Base-by-base conservation (phyloP, 257 asterid genomes). In the Salvia miltiorrhiza region DNA sequence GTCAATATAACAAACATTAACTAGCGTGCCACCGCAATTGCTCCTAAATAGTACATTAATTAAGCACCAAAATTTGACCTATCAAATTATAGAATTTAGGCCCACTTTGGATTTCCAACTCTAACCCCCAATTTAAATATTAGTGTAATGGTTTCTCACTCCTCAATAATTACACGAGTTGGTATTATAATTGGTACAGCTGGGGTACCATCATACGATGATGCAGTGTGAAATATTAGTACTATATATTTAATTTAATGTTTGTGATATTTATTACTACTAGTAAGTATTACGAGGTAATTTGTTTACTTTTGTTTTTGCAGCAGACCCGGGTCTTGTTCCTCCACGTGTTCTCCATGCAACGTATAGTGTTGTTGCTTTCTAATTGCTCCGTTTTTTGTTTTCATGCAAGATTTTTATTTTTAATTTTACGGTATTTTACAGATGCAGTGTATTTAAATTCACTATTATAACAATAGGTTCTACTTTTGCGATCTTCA, bases 261-360 rank as follows among this genome's bases (percentile, higher is more conserved):
- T 50, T 30, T 21, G 7, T 5, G 14, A 20, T 12, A 62, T 39
- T 62, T 12, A 61, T 20, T 39, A 61, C 12, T 8, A 13, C 7
- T 4, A 4, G 1, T 4, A 10, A 32, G 5, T 11, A 30, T 49
- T 33, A 71, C 57, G 76, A 71, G 64, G 64, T 70, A 50, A 20
- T 32, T 49, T 13, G 45, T 10, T 28, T 6, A 1, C 12, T n/a
- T 9, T 23, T 12, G 4, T 35, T n/a, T 9, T 5, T 5, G 26
- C 70, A 63, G 60, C 44, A 28, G 76, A 77, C 79, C 67, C 0
- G 79, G 83, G 79, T 75, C 77, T 69, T 75, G 79, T 69, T 69
- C 40, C 44, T 30, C 43, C 77, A 81, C 77, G 86, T 78, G 82
- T 23, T 45, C 17, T 14, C 69, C 80, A 70, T 76, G 76, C 80